Conservation (phyloP, 306 rosid species). For the Trifolium repens region DNA sequence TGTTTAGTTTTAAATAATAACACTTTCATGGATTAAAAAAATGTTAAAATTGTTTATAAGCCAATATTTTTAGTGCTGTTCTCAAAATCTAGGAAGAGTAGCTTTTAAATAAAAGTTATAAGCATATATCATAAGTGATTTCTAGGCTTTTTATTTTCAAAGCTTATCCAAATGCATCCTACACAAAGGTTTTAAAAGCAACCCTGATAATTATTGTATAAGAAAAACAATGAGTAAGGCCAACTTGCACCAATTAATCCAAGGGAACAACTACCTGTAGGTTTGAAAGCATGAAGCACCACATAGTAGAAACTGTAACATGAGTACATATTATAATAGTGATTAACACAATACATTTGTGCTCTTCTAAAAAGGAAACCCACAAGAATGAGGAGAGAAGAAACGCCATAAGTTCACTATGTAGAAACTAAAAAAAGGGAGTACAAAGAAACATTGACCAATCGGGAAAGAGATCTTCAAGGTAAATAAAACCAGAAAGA, state of each 20-base stretch:
- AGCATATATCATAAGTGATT: conserved; percentile 12
- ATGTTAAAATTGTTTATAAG: background rate
- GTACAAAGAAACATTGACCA: conserved; percentile 16
- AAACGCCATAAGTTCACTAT: background rate
- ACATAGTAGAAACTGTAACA: conserved; percentile 3
- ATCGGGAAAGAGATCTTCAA: conserved; percentile 14
- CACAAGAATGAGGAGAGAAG: background rate
- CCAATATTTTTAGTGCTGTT: background rate
- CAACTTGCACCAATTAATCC: conserved; percentile 24
- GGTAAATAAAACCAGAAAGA: conserved; percentile 17
- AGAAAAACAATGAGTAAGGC: conserved; percentile 17
- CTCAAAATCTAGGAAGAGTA: background rate
- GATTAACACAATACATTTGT: background rate
- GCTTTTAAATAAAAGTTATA: background rate
- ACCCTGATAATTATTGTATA: conserved; percentile 15
- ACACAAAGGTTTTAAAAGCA: conserved; percentile 21
- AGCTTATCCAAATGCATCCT: background rate
- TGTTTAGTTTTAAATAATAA: background rate
- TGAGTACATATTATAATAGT: background rate
- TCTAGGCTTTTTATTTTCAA: conserved; percentile 1
- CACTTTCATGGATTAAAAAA: background rate
- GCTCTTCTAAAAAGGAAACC: background rate
- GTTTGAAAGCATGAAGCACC: conserved; percentile 1
- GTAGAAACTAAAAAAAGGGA: background rate
- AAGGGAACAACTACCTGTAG: conserved; percentile 1